phyloP scores from a whole-genome alignment of 2,329 filamentous ascomycete species.

The Diaporthe eres region DNA sequence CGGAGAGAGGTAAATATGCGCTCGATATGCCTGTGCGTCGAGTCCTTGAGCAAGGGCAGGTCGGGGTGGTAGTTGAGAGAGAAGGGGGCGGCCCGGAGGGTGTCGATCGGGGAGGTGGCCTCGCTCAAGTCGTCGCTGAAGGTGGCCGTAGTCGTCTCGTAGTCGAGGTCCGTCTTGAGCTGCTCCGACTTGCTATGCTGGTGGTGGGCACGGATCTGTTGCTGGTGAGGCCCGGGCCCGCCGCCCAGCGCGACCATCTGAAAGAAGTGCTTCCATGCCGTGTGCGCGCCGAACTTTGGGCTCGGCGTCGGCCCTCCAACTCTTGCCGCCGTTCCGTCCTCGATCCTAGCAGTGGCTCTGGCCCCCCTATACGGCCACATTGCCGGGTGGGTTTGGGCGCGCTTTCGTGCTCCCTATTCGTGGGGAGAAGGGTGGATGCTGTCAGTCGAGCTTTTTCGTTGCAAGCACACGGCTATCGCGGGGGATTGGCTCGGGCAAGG shows the following conservation, averaged over 20 bases:
- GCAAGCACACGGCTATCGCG: conserved; percentile 9
- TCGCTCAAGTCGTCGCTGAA: conserved; percentile 19
- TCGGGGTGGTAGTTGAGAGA: conserved; percentile 37
- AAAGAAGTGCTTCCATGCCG: conserved; percentile 43
- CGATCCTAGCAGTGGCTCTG: conserved; percentile 14
- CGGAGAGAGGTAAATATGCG: conserved; percentile 63
- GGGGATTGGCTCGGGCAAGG: conserved; percentile 10
- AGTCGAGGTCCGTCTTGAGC: conserved; percentile 26
- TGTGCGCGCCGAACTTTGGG: conserved; percentile 39
- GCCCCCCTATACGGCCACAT: conserved; percentile 38
- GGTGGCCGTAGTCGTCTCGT: conserved; percentile 22
- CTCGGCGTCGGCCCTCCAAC: conserved; percentile 36
- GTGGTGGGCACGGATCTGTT: conserved; percentile 16
- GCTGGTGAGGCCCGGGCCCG: conserved; percentile 30
- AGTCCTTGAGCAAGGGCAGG: conserved; percentile 61
- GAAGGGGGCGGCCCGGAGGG: conserved; percentile 31
- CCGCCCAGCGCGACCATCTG: conserved; percentile 40
- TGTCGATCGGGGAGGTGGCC: conserved; percentile 20
- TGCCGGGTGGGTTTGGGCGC: conserved; percentile 37
- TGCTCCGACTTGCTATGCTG: conserved; percentile 35
- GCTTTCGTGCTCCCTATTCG: conserved; percentile 38
- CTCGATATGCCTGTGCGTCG: conserved; percentile 63
- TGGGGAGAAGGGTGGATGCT: not conserved
- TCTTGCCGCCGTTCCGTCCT: conserved; percentile 25
- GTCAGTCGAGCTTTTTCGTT: conserved; percentile 27